Evolutionary conservation across 768 basidiomycete species (phyloP).

Genomic region (Lactarius hengduanensis): DNA sequence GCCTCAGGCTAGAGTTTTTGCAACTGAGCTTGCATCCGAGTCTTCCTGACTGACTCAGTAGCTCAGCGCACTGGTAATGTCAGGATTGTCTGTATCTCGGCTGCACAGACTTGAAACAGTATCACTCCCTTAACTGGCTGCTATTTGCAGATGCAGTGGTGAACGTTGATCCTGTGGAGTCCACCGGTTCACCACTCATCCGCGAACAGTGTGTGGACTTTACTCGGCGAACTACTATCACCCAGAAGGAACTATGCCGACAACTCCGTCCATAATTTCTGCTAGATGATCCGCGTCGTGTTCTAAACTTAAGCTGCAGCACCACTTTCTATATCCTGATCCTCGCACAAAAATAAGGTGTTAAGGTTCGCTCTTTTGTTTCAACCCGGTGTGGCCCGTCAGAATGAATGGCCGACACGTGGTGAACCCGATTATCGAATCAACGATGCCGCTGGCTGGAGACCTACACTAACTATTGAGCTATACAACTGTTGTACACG

Average conservation of each 20-base stretch:
- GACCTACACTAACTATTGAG: neutral
- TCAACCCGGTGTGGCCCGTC: neutral
- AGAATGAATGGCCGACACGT: neutral
- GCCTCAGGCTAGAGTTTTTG: neutral
- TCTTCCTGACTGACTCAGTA: neutral
- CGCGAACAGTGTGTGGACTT: no score
- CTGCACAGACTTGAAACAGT: neutral
- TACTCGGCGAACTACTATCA: neutral
- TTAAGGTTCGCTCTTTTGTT: neutral
- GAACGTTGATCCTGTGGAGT: neutral
- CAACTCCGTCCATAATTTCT: neutral
- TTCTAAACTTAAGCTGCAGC: neutral
- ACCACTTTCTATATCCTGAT: neutral
- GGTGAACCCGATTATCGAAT: neutral
- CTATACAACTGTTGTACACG: neutral
- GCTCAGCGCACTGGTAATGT: neutral
- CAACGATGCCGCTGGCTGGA: neutral
- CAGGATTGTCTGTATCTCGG: neutral
- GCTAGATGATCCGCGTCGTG: slow-evolving; percentile 3
- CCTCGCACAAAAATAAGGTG: neutral
- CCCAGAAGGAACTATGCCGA: neutral
- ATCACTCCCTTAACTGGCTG: neutral
- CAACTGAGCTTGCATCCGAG: no score
- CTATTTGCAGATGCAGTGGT: neutral
- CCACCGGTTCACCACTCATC: no score